Evolutionary conservation across 805 yeast genomes (phyloP), one percentile per base, ranked within the genome.

Genomic region (Yamadazyma nakazawae): DNA sequence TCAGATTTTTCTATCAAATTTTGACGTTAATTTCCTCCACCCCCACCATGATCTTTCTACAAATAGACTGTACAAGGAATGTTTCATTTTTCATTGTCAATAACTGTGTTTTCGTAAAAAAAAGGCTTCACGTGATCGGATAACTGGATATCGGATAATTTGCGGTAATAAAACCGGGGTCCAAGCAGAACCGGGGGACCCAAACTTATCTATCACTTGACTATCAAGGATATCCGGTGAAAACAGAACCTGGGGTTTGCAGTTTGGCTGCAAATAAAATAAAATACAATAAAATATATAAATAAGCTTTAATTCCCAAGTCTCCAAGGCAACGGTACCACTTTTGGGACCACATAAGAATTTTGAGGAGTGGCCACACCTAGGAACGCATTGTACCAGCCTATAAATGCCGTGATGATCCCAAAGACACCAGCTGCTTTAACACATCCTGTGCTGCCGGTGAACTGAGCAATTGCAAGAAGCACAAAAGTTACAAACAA

Each of bases 401-500:
- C 88, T 44, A 75, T 54, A 45, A 77, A 63, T 2, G 84, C 74
- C 16, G 84, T 72, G 26, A 82, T 53, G 28, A 82, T 63, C 26
- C 88, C 87, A 39, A 80, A 60, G 30, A 75, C 76, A 48, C 88
- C 89, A 49, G 84, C 88, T 16, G 84, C 88, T 61, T 68, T 72
- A 10, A 68, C 63, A 39, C 73, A 64, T 25, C 67, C 67, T 19
- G 55, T 59, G 19, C 63, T 67, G 16, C 73, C 74, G 2, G 76
- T 54, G 45, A 82, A 73, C 45, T 78, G 75, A 25, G 81, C 82
- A 42, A 74, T 68, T 0, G 80, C 68, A 42, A 84, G 66, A 36
- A 84, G 62, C 42, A 82, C 51, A 63, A 81, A 84, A 1, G 88
- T 80, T 5, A 81, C 42, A 21, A 66, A 70, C 43, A 84, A 68